Percentiles rank a stretch among this genome's conserved stretches.
Evolutionary conservation across 225 moss, liverwort and hornwort species (phyloP).

Genomic region (Bryum argenteum): DNA sequence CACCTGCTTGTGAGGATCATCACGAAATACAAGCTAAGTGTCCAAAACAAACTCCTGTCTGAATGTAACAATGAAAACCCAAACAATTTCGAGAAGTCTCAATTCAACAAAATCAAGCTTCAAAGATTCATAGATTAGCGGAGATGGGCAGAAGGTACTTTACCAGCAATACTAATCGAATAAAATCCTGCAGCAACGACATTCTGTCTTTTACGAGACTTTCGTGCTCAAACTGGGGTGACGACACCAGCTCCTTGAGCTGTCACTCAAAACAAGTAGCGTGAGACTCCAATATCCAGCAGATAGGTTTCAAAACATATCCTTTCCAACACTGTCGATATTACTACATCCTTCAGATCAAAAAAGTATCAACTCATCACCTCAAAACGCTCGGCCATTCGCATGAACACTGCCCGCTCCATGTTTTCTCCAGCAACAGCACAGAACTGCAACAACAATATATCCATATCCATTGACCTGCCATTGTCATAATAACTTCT

Average conservation of each 20-base stretch:
- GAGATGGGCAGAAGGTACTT: slow-evolving; percentile 16
- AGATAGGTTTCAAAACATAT: background rate
- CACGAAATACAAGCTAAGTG: too few species aligned
- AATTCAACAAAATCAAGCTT: too few species aligned
- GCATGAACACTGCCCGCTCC: slow-evolving; percentile 57
- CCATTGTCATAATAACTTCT: slow-evolving; percentile 1
- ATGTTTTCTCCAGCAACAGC: slow-evolving; percentile 70
- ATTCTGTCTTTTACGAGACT: slow-evolving; percentile 44
- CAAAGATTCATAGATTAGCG: background rate
- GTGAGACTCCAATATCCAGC: slow-evolving; percentile 18
- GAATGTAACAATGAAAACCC: too few species aligned
- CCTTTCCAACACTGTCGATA: background rate
- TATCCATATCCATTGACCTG: slow-evolving; percentile 79
- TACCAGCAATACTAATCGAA: slow-evolving; percentile 88
- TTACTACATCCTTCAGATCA: background rate
- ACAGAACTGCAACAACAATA: slow-evolving; percentile 65
- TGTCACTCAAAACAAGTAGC: slow-evolving; percentile 25
- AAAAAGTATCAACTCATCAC: slow-evolving; percentile 19
- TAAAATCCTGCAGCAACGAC: slow-evolving; percentile 85
- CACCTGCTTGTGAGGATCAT: too few species aligned
- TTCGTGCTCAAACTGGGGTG: slow-evolving; percentile 32
- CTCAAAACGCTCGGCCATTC: slow-evolving; percentile 68
- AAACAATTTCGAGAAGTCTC: too few species aligned
- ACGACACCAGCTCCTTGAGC: slow-evolving; percentile 47
- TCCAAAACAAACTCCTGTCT: too few species aligned